phyloP scores from a whole-genome alignment of 2,329 filamentous ascomycete genomes.

The Blastomyces silverae region DNA sequence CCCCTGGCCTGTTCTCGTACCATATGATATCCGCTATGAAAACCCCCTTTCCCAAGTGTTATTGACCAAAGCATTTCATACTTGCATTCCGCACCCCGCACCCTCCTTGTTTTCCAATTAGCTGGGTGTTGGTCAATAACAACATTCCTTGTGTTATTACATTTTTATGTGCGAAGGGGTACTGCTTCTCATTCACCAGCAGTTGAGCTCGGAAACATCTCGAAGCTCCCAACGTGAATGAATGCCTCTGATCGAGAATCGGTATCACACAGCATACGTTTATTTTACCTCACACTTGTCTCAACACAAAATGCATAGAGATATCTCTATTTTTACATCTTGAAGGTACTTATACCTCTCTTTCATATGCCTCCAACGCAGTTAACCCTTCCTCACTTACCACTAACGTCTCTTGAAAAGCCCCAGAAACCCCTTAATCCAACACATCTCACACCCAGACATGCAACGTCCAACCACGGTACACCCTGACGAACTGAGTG shows the following conservation, averaged over 20 bases:
- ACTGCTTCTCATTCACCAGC: neutral
- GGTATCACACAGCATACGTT: neutral
- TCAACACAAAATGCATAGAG: neutral
- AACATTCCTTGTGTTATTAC: conserved; percentile 5
- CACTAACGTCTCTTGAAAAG: neutral
- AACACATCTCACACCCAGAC: neutral
- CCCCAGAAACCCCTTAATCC: neutral
- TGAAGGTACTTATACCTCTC: neutral
- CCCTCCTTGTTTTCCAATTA: neutral
- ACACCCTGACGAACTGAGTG: neutral
- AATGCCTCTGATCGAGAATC: neutral
- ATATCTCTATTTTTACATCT: neutral
- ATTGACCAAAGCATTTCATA: neutral
- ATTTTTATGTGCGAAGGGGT: neutral
- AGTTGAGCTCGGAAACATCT: neutral
- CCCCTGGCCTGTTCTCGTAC: too few relatives aligned
- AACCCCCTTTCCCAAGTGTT: neutral
- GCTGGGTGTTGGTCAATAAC: neutral
- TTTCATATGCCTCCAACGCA: too few relatives aligned
- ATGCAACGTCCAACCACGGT: neutral
- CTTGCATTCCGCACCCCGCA: neutral
- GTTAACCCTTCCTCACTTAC: neutral
- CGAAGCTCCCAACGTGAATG: neutral
- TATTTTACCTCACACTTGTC: neutral
- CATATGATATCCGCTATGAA: neutral